Evolutionary conservation across 495 filamentous ascomycete genomes (phyloP), one percentile per base, ranked within the genome.

Genomic region (Aspergillus hancockii): DNA sequence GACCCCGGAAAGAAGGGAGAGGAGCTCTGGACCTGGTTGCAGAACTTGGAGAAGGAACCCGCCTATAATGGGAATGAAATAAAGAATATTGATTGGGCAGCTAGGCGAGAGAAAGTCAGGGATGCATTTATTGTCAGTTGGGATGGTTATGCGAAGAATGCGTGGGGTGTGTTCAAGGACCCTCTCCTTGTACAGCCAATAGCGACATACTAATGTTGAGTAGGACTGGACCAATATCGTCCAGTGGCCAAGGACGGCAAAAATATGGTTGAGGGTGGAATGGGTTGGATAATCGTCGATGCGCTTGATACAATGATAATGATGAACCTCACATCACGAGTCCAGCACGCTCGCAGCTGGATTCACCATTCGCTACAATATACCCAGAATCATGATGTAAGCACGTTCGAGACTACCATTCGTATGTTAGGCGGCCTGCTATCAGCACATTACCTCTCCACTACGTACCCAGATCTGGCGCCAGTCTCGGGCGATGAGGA

Each of bases 221-320:
- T 63, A 96, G 92, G 93, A 18, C 85, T 83, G 59, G 94, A 99
- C 66, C 84, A 90, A 67, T 99, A 89, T 67, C 83, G 88, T 60
- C 95, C 94, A 16, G 66, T 93, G 38, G 85, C 89, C 1, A 94
- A 93, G 71, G 85, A 72, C n/a, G 89, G 90, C 51, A 75, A 75
- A 36, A 85, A 96, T 55, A 97, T 97, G 91, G 83, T 88, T 12
- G 82, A 87, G 3, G 75, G 79, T 41, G 77, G 77, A 1, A 75
- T 99, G 72, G 94, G 94, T 8, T 99, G 95, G 95, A 97, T 97
- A 59, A 97, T 99, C 52, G 88, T 99, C 31, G 95, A 99, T 75
- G 85, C 92, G 47, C 77, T 99, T 47, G 94, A 99, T 71, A 98
- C 94, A 16, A 77, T 98, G 81, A 98, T 99, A 78, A 75, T 99